Percentiles rank a stretch among this genome's conserved stretches.
Evolutionary conservation across 306 rosid genomes (phyloP).

Genomic region (Pueraria montana): DNA sequence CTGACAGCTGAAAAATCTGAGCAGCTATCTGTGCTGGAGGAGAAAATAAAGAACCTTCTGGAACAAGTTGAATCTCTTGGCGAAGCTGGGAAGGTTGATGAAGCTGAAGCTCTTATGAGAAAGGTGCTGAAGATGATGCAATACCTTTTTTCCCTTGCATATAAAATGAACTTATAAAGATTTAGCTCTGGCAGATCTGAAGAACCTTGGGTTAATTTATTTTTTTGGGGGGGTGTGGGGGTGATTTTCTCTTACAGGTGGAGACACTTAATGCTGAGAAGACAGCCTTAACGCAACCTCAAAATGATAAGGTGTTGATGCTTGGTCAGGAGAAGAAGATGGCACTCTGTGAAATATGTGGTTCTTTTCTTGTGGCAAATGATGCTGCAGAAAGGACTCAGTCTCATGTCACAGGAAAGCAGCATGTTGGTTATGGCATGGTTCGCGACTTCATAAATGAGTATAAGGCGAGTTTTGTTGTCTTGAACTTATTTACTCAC

Average conservation of each 20-base stretch:
- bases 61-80: constrained; percentile 98
- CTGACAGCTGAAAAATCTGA: constrained; percentile 88
- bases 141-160: constrained; percentile 29
- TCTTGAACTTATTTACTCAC: constrained; percentile 25
- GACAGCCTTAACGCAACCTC: constrained; percentile 81
- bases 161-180: constrained; percentile 7
- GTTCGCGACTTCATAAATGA: constrained; percentile 91
- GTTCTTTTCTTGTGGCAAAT: constrained; percentile 98
- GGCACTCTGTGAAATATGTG: constrained; percentile 98
- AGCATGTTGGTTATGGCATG: constrained; percentile 99
- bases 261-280: constrained; percentile 90
- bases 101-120: constrained; percentile 99
- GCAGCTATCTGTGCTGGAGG: constrained; percentile 88
- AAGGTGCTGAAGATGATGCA: constrained; percentile 66
- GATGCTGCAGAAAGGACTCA: constrained; percentile 99
- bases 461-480: constrained; percentile 68
- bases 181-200: constrained; percentile 3
- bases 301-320: constrained; percentile 77
- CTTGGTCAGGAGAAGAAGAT: constrained; percentile 96
- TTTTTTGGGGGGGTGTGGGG: background rate
- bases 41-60: constrained; percentile 95
- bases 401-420: constrained; percentile 97
- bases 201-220: constrained; percentile 1
- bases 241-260: constrained; percentile 63
- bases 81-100: constrained; percentile 99